Evolutionary conservation across 2,329 filamentous ascomycete species (phyloP), one percentile per base, ranked within the genome.

Genomic region (Fusarium irregulare): DNA sequence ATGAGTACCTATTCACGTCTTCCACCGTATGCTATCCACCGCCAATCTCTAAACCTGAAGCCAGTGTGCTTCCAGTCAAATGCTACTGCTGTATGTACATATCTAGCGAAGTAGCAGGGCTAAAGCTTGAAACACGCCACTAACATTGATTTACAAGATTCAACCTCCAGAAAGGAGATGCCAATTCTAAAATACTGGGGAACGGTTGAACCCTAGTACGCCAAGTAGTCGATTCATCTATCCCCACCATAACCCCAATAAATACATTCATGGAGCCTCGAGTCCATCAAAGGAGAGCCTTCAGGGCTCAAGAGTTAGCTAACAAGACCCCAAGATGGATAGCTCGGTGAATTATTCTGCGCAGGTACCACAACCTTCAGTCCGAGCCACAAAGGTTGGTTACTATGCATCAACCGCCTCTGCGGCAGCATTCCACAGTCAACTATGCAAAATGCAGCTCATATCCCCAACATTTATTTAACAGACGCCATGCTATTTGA

Each of bases 121-220:
- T 21, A 59, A 45, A 66, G 44, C 21, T 53, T 66, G 63, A 66
- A 66, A 66, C 63, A 32, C 30, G 34, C 49, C 47, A 20, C 47
- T 53, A 23, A 32, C 37, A 61, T 41, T 46, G 63, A 34, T 66
- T 60, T 21, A 34, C 61, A 50, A 62, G 55, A 57, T 64, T 59
- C 34, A 28, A 64, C 41, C 41, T 59, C 21, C 47, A 42, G 56
- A 68, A 68, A 53, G 54, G 67, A 50, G 64, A 60, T 60, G 44
- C 64, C 67, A 71, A 60, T 71, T 64, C 67, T 55, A 71, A 64
- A 68, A 60, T 60, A 68, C 67, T 58, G 68, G 68, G 68, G 58
- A 71, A 42, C 20, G 46, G 12, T 30, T 60, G 50, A 65, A 63
- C 61, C 63, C 62, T 62, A 57, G 44, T 13, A 40, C 30, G 54